Conservation (phyloP, 2,329 filamentous ascomycete genomes). For the Teratosphaeria destructans region DNA sequence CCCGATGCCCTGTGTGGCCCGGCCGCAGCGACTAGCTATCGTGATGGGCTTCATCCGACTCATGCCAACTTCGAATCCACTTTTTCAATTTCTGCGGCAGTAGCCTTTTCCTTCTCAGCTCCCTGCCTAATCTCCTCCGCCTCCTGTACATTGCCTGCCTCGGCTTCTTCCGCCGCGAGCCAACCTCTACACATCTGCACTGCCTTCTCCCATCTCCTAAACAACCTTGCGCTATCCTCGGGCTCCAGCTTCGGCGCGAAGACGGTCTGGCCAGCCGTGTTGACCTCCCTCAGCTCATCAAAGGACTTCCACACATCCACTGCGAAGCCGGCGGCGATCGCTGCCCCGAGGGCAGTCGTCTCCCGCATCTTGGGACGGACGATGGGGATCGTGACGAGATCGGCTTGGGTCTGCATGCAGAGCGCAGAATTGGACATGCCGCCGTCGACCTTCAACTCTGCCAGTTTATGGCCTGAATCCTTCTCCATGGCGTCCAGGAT, state of each 20-base stretch:
- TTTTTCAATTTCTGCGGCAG: background rate
- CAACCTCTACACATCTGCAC: conserved; percentile 72
- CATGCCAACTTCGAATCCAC: conserved; percentile 1
- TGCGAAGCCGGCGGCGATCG: conserved; percentile 80
- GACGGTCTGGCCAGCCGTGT: conserved; percentile 55
- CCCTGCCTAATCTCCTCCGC: background rate
- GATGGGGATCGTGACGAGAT: conserved; percentile 74
- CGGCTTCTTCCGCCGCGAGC: conserved; percentile 35
- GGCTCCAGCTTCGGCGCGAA: conserved; percentile 58
- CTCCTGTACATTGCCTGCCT: background rate
- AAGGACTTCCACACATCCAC: conserved; percentile 68
- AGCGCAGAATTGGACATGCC: conserved; percentile 82
- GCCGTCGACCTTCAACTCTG: conserved; percentile 72
- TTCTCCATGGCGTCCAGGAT: conserved; percentile 87
- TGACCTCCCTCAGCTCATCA: conserved; percentile 62
- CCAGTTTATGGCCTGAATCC: conserved; percentile 66
- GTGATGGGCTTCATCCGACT: background rate
- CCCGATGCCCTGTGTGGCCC: too few species aligned
- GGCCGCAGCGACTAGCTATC: background rate
- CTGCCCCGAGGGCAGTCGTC: conserved; percentile 78
- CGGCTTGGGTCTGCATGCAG: conserved; percentile 84
- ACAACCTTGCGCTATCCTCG: conserved; percentile 49
- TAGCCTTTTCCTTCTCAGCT: background rate
- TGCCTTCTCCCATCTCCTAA: conserved; percentile 63
- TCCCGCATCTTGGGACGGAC: conserved; percentile 81